Percentiles rank a stretch among this genome's conserved stretches.
Conservation (phyloP, 1,284 basidiomycete species). For the Exsudoporus floridanus region DNA sequence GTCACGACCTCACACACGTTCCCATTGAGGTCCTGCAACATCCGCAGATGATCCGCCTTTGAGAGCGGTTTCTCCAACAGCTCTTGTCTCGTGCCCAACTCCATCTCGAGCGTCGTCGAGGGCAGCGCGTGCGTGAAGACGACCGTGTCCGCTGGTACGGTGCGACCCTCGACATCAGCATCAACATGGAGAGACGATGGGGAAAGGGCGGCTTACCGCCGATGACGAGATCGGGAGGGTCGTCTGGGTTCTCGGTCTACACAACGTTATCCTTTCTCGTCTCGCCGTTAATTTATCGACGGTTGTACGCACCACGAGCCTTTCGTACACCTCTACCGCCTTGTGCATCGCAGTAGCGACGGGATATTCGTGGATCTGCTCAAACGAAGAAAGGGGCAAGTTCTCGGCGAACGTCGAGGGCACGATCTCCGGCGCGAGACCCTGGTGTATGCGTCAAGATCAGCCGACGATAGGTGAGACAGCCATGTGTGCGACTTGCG, state of each 20-base stretch:
- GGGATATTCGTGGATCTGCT: slow-evolving; percentile 87
- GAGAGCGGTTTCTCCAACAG: slow-evolving; percentile 87
- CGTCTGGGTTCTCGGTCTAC: slow-evolving; percentile 66
- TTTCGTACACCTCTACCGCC: slow-evolving; percentile 90
- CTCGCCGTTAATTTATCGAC: not conserved
- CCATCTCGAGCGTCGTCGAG: slow-evolving; percentile 48
- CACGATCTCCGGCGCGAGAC: slow-evolving; percentile 82
- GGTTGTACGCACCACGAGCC: slow-evolving; percentile 61
- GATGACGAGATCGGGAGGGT: slow-evolving; percentile 93
- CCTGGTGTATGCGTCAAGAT: slow-evolving; percentile 46
- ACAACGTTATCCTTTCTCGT: not conserved
- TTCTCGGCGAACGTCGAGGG: slow-evolving; percentile 89
- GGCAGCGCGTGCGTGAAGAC: slow-evolving; percentile 79
- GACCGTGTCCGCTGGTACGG: slow-evolving; percentile 93
- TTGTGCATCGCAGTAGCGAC: slow-evolving; percentile 92
- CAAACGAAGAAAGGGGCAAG: slow-evolving; percentile 67
- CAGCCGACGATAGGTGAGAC: not conserved
- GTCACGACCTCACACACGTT: slow-evolving; percentile 89
- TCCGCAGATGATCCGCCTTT: slow-evolving; percentile 83
- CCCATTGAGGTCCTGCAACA: slow-evolving; percentile 87
- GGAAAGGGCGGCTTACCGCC: slow-evolving; percentile 62
- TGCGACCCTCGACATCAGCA: too few species aligned
- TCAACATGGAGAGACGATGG: too few species aligned
- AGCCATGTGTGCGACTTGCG: slow-evolving; percentile 46
- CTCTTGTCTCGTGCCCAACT: slow-evolving; percentile 54